Evolutionary conservation across 1,284 basidiomycete species (phyloP).

Genomic region (Trametes pubescens): DNA sequence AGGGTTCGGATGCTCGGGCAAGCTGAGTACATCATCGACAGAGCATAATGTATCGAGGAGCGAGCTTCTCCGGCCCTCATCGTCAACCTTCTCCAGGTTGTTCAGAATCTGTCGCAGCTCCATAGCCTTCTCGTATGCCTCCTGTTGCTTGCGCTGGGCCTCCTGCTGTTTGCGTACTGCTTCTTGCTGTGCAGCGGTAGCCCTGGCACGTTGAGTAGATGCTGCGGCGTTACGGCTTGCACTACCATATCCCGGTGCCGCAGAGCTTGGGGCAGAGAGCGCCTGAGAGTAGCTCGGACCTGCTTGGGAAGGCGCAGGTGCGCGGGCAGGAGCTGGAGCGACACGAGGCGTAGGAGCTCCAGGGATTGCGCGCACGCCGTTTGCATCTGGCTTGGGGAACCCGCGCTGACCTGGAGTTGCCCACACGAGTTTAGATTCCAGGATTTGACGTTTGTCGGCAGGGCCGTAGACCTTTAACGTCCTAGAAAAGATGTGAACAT

Average conservation of each 20-base stretch:
- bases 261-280: conserved; percentile 21
- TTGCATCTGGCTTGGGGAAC: conserved; percentile 46
- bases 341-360: conserved; percentile 34
- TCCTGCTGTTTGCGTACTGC: conserved; percentile 42
- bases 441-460: conserved; percentile 59
- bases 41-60: conserved; percentile 73
- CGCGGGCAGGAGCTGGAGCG: conserved; percentile 15
- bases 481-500: conserved; percentile 46
- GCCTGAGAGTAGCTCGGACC: conserved; percentile 23
- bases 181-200: conserved; percentile 41
- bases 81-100: conserved; percentile 78
- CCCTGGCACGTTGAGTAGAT: conserved; percentile 23
- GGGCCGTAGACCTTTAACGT: conserved; percentile 77
- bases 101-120: conserved; percentile 73
- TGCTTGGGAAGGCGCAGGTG: conserved; percentile 13
- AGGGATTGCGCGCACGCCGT: conserved; percentile 37
- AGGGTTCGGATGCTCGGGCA: conserved; percentile 72
- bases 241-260: conserved; percentile 29
- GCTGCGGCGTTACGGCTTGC: conserved; percentile 1
- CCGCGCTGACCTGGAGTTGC: conserved; percentile 75
- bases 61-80: conserved; percentile 75
- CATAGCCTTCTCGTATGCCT: conserved; percentile 62
- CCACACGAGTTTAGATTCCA: conserved; percentile 78
- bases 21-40: conserved; percentile 71
- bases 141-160: conserved; percentile 55